A percentile compares a stretch with the other conserved stretches of the same genome.
Conservation (phyloP, 2,329 filamentous ascomycete genomes). For the Colletotrichum euphorbiae region DNA sequence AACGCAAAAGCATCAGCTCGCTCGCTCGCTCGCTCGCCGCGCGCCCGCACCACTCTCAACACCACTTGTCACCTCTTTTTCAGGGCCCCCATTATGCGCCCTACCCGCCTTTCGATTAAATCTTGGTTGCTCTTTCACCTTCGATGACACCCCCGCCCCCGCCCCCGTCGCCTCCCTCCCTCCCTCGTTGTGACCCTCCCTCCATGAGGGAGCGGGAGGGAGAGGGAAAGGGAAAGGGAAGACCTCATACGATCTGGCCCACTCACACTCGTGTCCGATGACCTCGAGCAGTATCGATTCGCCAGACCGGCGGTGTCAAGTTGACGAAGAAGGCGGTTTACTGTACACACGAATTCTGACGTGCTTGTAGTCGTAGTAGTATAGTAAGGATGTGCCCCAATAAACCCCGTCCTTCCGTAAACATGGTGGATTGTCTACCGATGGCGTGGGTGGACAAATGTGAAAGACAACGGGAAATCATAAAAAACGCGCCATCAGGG, state of each 20-base stretch:
- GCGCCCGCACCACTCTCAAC: neutral
- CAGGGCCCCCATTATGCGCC: slow-evolving; percentile 13
- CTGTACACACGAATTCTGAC: neutral
- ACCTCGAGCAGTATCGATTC: slow-evolving; percentile 2
- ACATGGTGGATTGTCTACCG: neutral
- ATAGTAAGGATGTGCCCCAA: too few relatives aligned
- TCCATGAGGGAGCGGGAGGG: neutral
- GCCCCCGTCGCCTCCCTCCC: neutral
- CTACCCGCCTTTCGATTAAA: slow-evolving; percentile 12
- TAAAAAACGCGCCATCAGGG: too few relatives aligned
- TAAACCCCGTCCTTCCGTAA: neutral
- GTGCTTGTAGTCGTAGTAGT: too few relatives aligned
- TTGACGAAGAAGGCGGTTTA: neutral
- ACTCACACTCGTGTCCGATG: neutral
- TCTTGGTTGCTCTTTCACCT: neutral
- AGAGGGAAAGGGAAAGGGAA: neutral
- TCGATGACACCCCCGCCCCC: too few relatives aligned
- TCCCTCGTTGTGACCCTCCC: too few relatives aligned
- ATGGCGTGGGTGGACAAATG: too few relatives aligned
- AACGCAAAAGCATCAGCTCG: too few relatives aligned
- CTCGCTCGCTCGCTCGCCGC: too few relatives aligned
- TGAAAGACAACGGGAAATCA: too few relatives aligned
- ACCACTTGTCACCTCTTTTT: neutral
- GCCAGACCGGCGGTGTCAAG: slow-evolving; percentile 14
- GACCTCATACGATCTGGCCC: slow-evolving; percentile 26